Evolutionary conservation across 768 basidiomycete genomes (phyloP).

Genomic region (Phlebiopsis flavidoalba): DNA sequence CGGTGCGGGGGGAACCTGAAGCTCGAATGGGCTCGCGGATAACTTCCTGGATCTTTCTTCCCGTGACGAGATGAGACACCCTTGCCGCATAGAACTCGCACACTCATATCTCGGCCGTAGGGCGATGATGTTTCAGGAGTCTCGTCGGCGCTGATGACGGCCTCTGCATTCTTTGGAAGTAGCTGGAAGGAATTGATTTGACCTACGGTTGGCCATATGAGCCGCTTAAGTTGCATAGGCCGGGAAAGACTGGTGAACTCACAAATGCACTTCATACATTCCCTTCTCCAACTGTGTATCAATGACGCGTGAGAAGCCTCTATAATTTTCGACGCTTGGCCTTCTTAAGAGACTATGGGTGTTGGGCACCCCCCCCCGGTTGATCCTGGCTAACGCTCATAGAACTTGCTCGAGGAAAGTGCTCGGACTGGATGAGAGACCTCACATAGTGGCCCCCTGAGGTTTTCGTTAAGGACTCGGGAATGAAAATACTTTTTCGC

Average conservation of each 20-base stretch:
- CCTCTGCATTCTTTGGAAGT: neutral
- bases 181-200: neutral
- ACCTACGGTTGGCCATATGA: neutral
- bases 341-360: no score
- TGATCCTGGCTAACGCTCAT: no score
- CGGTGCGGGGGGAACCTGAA: neutral
- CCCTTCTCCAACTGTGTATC: neutral
- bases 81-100: no score
- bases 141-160: neutral
- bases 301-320: neutral
- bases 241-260: neutral
- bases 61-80: neutral
- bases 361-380: no score
- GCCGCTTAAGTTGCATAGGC: no score
- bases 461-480: no score
- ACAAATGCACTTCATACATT: neutral
- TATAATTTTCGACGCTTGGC: no score
- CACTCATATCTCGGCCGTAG: neutral
- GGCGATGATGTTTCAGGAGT: neutral
- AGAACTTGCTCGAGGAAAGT: no score
- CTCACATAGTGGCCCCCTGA: no score
- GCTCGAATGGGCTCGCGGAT: neutral
- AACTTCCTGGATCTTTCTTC: neutral
- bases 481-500: no score
- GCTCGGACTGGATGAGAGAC: no score